phyloP scores from a whole-genome alignment of 2,329 filamentous ascomycete species.

The Pseudocercospora musae region DNA sequence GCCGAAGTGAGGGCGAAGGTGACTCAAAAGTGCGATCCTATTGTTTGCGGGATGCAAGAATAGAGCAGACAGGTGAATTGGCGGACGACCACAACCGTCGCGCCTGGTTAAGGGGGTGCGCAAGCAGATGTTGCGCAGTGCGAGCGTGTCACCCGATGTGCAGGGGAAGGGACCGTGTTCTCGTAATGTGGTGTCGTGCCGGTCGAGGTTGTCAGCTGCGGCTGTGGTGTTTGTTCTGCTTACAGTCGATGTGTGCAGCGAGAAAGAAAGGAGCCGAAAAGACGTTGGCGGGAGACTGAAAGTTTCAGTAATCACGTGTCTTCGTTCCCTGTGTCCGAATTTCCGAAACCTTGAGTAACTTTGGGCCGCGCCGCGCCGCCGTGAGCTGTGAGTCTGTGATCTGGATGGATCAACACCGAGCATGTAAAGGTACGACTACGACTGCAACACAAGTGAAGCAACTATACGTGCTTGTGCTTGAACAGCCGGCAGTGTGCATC shows the following conservation, averaged over 20 bases:
- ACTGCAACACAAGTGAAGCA: background rate
- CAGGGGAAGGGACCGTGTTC: background rate
- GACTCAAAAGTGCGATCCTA: background rate
- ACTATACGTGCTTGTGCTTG: background rate
- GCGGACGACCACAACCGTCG: background rate
- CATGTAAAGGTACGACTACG: too few species aligned
- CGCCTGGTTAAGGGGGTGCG: background rate
- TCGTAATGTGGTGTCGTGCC: background rate
- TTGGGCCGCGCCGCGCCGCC: too few species aligned
- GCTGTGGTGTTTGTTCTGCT: conserved; percentile 4
- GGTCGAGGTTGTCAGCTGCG: background rate
- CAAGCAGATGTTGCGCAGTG: background rate
- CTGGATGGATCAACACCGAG: background rate
- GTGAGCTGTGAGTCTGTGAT: background rate
- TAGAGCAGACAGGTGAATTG: background rate
- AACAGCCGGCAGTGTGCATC: background rate
- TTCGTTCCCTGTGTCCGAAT: too few species aligned
- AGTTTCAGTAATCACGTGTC: background rate
- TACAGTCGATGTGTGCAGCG: background rate
- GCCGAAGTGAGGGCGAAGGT: background rate
- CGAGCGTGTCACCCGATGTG: background rate
- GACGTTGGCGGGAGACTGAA: background rate
- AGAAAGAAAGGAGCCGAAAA: background rate
- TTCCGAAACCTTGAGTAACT: background rate
- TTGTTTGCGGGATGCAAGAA: background rate